A percentile compares a stretch with the other conserved stretches of the same genome.
These are phyloP conservation scores for Boletus vermiculosoides DNA, from an alignment of 768 basidiomycete species.

Conservation along the genomic window DNA sequence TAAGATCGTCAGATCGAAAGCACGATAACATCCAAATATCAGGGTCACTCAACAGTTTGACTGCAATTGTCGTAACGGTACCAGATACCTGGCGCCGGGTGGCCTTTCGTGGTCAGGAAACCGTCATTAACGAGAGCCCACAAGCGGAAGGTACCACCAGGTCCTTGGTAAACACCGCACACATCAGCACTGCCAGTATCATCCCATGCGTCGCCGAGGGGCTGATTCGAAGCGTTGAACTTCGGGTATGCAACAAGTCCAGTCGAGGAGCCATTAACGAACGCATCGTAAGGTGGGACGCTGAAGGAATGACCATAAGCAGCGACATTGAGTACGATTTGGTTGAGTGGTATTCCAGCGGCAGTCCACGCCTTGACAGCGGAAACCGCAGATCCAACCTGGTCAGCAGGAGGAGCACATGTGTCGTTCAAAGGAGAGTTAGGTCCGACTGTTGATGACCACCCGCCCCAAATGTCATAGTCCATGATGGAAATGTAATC, in stretches of 20 bases:
- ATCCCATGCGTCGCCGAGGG: slow-evolving; percentile 59
- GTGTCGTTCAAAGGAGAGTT: slow-evolving; percentile 80
- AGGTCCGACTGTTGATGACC: slow-evolving; percentile 60
- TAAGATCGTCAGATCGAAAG: background rate
- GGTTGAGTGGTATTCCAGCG: slow-evolving; percentile 67
- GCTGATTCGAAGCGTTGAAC: slow-evolving; percentile 45
- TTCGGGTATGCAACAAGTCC: slow-evolving; percentile 46
- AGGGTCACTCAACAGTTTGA: slow-evolving; percentile 56
- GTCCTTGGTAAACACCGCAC: slow-evolving; percentile 49
- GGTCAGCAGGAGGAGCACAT: slow-evolving; percentile 59
- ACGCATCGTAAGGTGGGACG: slow-evolving; percentile 39
- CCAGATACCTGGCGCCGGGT: slow-evolving; percentile 43
- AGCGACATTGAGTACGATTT: slow-evolving; percentile 81
- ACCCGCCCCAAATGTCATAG: slow-evolving; percentile 60
- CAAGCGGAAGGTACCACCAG: slow-evolving; percentile 57
- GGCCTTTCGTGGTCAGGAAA: slow-evolving; percentile 41
- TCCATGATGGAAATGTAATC: slow-evolving; percentile 66
- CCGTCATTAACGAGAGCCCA: slow-evolving; percentile 59
- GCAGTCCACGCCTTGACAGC: slow-evolving; percentile 69
- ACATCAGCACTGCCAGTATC: slow-evolving; percentile 44
- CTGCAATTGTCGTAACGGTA: slow-evolving; percentile 66
- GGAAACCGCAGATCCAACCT: slow-evolving; percentile 70
- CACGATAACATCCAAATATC: background rate
- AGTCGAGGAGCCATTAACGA: slow-evolving; percentile 38
- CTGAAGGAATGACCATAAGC: slow-evolving; percentile 77